These are phyloP conservation scores for Phytophthora idaei DNA, from an alignment of 352 stramenopile genomes.

Conservation along the genomic window DNA sequence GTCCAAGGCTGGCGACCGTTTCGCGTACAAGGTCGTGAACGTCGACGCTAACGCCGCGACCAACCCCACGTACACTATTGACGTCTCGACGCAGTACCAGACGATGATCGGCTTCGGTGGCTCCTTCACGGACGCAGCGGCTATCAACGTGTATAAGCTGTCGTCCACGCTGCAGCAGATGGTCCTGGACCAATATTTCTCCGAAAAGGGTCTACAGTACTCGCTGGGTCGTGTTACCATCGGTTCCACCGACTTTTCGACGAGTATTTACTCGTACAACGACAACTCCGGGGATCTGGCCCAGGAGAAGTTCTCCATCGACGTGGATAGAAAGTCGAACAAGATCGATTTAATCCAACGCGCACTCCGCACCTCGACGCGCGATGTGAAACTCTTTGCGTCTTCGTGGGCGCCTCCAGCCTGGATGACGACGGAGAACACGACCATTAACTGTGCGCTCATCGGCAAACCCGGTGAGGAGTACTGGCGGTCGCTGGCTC, in stretches of 20 bases:
- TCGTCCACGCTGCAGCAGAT: conserved; percentile 76
- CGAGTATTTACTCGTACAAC: conserved; percentile 87
- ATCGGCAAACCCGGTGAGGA: conserved; percentile 61
- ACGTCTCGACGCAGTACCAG: conserved; percentile 62
- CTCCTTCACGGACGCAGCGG: conserved; percentile 91
- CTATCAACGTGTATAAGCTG: conserved; percentile 88
- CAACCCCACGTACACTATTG: conserved; percentile 52
- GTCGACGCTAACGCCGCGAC: conserved; percentile 30
- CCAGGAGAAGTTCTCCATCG: conserved; percentile 77
- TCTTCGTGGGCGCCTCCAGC: conserved; percentile 85
- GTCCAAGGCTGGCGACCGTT: conserved; percentile 54
- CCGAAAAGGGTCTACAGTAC: conserved; percentile 81
- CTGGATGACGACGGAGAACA: conserved; percentile 87
- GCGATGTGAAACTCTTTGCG: conserved; percentile 72
- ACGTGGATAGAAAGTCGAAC: conserved; percentile 71
- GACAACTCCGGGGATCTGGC: conserved; percentile 76
- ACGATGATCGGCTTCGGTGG: conserved; percentile 90
- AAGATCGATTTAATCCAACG: conserved; percentile 80
- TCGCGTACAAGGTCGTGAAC: conserved; percentile 43
- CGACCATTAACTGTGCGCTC: conserved; percentile 57
- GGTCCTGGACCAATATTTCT: conserved; percentile 89
- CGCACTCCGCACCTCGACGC: conserved; percentile 46
- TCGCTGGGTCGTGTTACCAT: conserved; percentile 91
- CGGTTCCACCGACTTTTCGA: conserved; percentile 90
- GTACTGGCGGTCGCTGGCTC: conserved; percentile 78